Conservation (phyloP, 164 flowering plant genomes). For the Houttuynia cordata region DNA sequence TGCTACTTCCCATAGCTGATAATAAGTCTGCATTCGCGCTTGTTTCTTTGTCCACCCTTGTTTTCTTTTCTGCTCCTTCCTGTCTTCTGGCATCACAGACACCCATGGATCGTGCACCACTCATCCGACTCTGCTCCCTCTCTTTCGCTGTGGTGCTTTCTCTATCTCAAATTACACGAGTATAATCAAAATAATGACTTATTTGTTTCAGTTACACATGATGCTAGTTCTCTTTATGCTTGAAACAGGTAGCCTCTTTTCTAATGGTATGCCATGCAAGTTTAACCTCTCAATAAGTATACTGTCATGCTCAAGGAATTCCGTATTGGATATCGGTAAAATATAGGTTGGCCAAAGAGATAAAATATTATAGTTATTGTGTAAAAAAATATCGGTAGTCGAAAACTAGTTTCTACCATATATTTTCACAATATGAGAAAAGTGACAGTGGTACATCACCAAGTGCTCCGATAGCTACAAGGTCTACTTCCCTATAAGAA, state of each 20-base stretch:
- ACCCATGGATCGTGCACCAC: neutral
- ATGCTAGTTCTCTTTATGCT: neutral
- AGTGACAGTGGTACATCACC: too few species aligned
- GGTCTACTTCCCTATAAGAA: too few species aligned
- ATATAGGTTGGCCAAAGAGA: too few species aligned
- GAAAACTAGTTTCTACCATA: too few species aligned
- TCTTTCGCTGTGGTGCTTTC: neutral
- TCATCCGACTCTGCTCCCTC: neutral
- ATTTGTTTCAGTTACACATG: neutral
- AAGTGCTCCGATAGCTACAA: too few species aligned
- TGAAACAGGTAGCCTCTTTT: slow-evolving; percentile 12
- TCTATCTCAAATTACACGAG: neutral
- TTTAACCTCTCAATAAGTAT: slow-evolving; percentile 19
- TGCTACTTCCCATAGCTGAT: neutral
- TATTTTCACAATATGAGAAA: too few species aligned
- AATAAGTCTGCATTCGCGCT: neutral
- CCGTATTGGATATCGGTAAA: too few species aligned
- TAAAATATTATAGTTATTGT: too few species aligned
- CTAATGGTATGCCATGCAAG: slow-evolving; percentile 16
- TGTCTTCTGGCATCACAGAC: neutral
- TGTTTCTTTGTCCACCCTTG: neutral
- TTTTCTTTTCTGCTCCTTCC: neutral
- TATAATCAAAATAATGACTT: neutral
- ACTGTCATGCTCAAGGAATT: slow-evolving; percentile 29
- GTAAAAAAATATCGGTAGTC: too few species aligned